Evolutionary conservation across 306 rosid genomes (phyloP).

Genomic region (Mucuna pruriens): DNA sequence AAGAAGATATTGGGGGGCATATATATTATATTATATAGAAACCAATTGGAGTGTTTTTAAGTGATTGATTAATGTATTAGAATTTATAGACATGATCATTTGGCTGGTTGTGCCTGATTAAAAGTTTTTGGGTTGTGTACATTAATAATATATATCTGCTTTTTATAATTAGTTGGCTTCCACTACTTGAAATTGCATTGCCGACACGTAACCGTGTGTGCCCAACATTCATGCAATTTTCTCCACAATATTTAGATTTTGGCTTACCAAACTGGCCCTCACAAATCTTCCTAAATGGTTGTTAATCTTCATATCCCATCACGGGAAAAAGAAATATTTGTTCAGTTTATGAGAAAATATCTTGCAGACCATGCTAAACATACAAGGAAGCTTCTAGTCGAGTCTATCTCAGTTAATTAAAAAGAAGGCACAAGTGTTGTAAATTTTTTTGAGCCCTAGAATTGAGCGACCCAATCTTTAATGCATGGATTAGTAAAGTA

Average conservation of each 20-base stretch:
- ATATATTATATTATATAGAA: background rate
- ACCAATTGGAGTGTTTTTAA: slow-evolving; percentile 37
- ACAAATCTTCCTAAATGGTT: slow-evolving; percentile 18
- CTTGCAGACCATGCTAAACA: slow-evolving; percentile 20
- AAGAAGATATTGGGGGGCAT: slow-evolving; percentile 8
- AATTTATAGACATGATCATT: slow-evolving; percentile 33
- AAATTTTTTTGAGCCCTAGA: too few relatives aligned
- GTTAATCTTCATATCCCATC: slow-evolving; percentile 26
- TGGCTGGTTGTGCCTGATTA: slow-evolving; percentile 28
- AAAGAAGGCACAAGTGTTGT: too few relatives aligned
- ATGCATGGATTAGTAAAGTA: background rate
- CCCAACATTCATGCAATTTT: slow-evolving; percentile 1
- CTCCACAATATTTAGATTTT: slow-evolving; percentile 7
- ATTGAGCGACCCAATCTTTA: too few relatives aligned
- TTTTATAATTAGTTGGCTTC: slow-evolving; percentile 34
- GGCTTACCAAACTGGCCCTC: slow-evolving; percentile 32
- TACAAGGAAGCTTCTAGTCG: background rate
- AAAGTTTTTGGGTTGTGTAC: slow-evolving; percentile 45
- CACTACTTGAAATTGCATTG: slow-evolving; percentile 35
- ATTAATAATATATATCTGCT: slow-evolving; percentile 35
- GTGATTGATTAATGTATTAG: slow-evolving; percentile 48
- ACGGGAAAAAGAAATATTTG: slow-evolving; percentile 23
- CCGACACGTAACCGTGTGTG: slow-evolving; percentile 4
- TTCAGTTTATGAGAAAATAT: slow-evolving; percentile 15
- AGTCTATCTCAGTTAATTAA: too few relatives aligned